A percentile compares a stretch with the other conserved stretches of the same genome.
phyloP scores from a whole-genome alignment of 2,329 filamentous ascomycete species.

The Penicillium glabrum region DNA sequence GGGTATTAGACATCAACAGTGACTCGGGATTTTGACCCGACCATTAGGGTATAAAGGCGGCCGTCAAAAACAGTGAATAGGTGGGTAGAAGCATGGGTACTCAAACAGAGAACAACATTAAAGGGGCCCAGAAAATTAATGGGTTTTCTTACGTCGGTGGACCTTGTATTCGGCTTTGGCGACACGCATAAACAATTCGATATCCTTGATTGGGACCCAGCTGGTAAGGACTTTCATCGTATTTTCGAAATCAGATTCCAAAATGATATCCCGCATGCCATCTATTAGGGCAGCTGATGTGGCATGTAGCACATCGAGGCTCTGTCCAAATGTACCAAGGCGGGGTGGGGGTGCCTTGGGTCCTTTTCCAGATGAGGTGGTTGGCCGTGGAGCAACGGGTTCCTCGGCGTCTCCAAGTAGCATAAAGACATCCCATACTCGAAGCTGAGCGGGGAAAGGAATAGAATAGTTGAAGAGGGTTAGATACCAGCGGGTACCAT shows the following conservation, averaged over 20 bases:
- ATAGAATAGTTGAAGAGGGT: constrained; percentile 97
- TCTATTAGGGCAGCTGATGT: constrained; percentile 87
- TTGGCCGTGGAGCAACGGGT: constrained; percentile 21
- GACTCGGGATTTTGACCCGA: constrained; percentile 9
- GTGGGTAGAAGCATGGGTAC: not conserved
- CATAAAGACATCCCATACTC: constrained; percentile 98
- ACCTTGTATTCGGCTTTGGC: constrained; percentile 83
- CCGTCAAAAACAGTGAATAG: constrained; percentile 13
- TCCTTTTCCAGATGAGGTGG: constrained; percentile 26
- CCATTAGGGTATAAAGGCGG: constrained; percentile 25
- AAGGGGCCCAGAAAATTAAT: not conserved
- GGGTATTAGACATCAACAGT: constrained; percentile 18
- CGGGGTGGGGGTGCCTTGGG: constrained; percentile 13
- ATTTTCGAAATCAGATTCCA: constrained; percentile 95
- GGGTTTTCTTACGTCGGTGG: constrained; percentile 50
- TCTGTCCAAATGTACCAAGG: constrained; percentile 54
- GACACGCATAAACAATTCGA: constrained; percentile 89
- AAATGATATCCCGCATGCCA: constrained; percentile 80
- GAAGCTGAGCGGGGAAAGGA: constrained; percentile 88
- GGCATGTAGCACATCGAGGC: constrained; percentile 86
- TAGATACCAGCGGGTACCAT: constrained; percentile 95
- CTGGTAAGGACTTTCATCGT: constrained; percentile 96
- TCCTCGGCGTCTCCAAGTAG: constrained; percentile 76
- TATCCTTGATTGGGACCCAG: constrained; percentile 91
- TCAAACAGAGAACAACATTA: constrained; percentile 1